A percentile compares a stretch with the other conserved stretches of the same genome.
phyloP scores from a whole-genome alignment of 441 rosid species.

The Gossypium lobatum region DNA sequence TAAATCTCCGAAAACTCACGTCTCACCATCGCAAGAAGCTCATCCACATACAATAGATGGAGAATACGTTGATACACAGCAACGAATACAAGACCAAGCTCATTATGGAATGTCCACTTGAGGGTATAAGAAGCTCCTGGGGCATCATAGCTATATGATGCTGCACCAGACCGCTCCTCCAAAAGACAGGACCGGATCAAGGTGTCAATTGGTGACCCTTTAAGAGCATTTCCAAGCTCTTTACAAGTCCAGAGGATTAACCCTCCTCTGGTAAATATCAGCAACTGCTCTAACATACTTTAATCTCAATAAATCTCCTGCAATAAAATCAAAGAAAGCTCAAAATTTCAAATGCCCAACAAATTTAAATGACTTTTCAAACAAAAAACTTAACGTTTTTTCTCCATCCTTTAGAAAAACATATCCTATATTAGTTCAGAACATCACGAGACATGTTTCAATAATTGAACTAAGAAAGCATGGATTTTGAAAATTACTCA shows the following conservation, averaged over 20 bases:
- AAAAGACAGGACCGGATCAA: constrained; percentile 83
- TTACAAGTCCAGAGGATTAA: constrained; percentile 96
- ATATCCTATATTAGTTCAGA: not conserved
- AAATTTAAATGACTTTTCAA: not conserved
- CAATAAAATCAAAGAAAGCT: not conserved
- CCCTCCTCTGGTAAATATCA: constrained; percentile 92
- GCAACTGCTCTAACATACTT: constrained; percentile 84
- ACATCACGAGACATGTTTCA: not conserved
- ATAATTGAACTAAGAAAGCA: not conserved
- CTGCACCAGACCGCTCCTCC: constrained; percentile 90
- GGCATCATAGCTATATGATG: constrained; percentile 65
- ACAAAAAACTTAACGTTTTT: not conserved
- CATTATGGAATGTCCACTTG: constrained; percentile 93
- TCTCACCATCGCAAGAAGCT: constrained; percentile 68
- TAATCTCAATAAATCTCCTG: constrained; percentile 33
- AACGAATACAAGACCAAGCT: constrained; percentile 88
- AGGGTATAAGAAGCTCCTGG: constrained; percentile 84
- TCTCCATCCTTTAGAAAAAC: not conserved
- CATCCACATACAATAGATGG: constrained; percentile 82
- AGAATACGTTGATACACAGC: constrained; percentile 94
- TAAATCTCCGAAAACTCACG: constrained; percentile 70
- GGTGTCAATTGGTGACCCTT: constrained; percentile 91
- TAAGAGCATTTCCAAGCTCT: constrained; percentile 85
- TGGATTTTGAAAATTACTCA: not conserved
- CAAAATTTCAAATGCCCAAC: not conserved